Evolutionary conservation across 2,329 filamentous ascomycete genomes (phyloP), one percentile per base, ranked within the genome.

Genomic region (Arthrobotrys sinensis): DNA sequence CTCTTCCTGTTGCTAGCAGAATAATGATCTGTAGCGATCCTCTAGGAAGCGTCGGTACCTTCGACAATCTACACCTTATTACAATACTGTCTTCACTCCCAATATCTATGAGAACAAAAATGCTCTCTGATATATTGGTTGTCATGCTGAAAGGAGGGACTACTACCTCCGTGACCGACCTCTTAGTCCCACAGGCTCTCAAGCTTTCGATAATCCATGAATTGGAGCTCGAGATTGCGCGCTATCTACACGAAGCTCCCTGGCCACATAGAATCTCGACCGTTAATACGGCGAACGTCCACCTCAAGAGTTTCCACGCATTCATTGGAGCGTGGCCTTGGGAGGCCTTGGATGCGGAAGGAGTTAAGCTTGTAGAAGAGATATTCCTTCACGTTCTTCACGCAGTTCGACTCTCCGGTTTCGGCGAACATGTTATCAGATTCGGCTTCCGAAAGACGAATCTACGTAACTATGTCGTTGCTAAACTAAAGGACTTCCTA

Each of bases 371-470:
- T 11, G 43, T 70, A 1, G 24, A 19, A 12, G 66, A 70, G 10
- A 62, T 70, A 0, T 62, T 70, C n/a, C 19, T 24, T 4, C 66
- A 70, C 55, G 10, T 70, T 12, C 52, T 70, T 12, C 66, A 38
- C 8, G 40, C 24, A 1, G 28, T 70, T 7, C 24, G 32, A 48
- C 66, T 70, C 12, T 48, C 43, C 8, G 55, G 52, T 5, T 52
- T 70, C 12, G 66, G 66, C 14, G 66, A 70, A 40, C 24, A 50
- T 6, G 66, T 62, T 10, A 50, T 70, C 6, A 62, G 66, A 19
- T 70, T 70, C 16, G 66, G 66, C 11, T 70, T 48, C 40, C 66
- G 66, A 10, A 70, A 70, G 14, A 70, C 50, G 0, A 70, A 70
- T 14, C 53, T 70, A 21, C 66, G 66, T 2, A 70, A 70, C 16